These are phyloP conservation scores for Penicillium psychrosexuale DNA, from an alignment of 2,329 filamentous ascomycete genomes.

Conservation along the genomic window DNA sequence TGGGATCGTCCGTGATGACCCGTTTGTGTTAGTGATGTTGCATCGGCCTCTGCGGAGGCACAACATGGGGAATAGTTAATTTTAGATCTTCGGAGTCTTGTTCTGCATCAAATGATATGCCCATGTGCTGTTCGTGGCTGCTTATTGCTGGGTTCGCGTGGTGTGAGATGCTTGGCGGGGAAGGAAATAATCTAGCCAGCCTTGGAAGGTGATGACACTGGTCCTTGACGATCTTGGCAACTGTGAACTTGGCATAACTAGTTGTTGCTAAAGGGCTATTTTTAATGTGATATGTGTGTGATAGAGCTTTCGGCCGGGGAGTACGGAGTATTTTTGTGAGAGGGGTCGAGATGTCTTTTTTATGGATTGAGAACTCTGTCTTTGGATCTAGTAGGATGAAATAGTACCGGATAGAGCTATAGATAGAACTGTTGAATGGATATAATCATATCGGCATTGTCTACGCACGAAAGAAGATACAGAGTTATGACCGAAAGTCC, in stretches of 20 bases:
- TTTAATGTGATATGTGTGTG: conserved; percentile 6
- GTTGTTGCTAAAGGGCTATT: neutral
- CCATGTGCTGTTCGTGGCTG: neutral
- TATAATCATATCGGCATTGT: neutral
- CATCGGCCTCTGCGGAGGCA: neutral
- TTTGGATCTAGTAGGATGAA: neutral
- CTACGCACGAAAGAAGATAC: neutral
- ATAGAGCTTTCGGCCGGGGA: neutral
- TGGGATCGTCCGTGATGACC: neutral
- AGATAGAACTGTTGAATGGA: neutral
- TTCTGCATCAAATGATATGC: neutral
- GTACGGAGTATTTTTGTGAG: neutral
- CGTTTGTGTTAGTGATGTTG: neutral
- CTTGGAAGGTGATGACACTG: neutral
- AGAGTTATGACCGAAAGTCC: neutral
- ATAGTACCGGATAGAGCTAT: too few relatives aligned
- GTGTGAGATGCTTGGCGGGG: conserved; percentile 5
- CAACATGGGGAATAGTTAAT: neutral
- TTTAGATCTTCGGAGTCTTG: conserved; percentile 1
- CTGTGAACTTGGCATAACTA: neutral
- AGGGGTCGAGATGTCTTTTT: neutral
- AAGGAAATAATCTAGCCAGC: neutral
- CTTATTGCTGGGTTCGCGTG: neutral
- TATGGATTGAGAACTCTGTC: neutral
- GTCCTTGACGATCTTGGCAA: neutral